Evolutionary conservation across 441 rosid genomes (phyloP), one percentile per base, ranked within the genome.

Genomic region (Erodium trifolium): DNA sequence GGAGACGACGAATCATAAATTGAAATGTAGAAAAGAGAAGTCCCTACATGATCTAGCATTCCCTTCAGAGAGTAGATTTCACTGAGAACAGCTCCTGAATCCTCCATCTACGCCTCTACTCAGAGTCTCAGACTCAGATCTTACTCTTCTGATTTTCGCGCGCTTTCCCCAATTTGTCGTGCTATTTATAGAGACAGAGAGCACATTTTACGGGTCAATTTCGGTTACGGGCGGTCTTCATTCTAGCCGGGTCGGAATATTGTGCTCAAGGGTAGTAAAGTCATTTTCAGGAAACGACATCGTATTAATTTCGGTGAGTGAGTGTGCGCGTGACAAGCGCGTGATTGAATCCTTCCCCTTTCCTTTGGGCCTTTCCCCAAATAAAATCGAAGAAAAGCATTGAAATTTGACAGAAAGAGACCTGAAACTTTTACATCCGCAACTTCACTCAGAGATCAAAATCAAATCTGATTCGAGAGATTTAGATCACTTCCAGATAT

Each of bases 61-160:
- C 65, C 65, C 65, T 60, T 60, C 13, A 60, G 35, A 60, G 65
- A 60, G 65, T 12, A 60, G 31, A 60, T 60, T 27, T 60, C 65
- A 60, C 27, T 60, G 35, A 60, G 65, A 60, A 60, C 34, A 23
- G 65, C 65, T 60, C 65, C 65, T 60, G 65, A 60, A 60, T 60
- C 65, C 35, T 60, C 65, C 65, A 60, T 60, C 35, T 10, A 0
- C 31, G 10, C 6, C 65, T 60, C 35, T 60, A n/a, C 65, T 60
- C 35, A 60, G 65, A 19, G n/a, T 10, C 65, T 60, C 35, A 60
- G 65, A 19, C 34, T 10, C 65, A 60, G 65, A 19, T 31, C n/a
- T 60, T 4, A 13, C 63, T 59, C 31, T 19, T 18, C 31, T 23
- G 35, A 60, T 23, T 10, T 60, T 60, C 65, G 31, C n/a, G 65